These are phyloP conservation scores for Pyrenophora tritici-repentis DNA, from an alignment of 2,329 filamentous ascomycete genomes.

Conservation along the genomic window DNA sequence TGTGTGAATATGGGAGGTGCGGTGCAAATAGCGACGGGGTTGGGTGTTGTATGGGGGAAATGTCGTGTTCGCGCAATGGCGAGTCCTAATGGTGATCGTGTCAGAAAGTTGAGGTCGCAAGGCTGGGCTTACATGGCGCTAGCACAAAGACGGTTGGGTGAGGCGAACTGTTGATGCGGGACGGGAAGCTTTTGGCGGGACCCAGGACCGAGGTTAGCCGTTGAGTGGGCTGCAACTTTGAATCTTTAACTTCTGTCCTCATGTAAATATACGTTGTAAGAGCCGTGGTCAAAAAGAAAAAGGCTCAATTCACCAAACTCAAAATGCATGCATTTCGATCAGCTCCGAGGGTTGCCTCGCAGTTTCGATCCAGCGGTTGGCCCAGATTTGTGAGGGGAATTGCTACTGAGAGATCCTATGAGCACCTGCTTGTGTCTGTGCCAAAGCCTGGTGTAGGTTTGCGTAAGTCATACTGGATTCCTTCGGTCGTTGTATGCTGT, in stretches of 20 bases:
- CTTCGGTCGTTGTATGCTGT: background rate
- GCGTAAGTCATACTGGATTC: slow-evolving; percentile 59
- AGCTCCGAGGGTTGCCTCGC: slow-evolving; percentile 65
- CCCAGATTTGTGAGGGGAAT: slow-evolving; percentile 60
- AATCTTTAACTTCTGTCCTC: background rate
- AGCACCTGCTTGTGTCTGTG: slow-evolving; percentile 79
- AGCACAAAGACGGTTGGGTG: background rate
- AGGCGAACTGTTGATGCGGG: background rate
- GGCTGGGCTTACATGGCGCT: slow-evolving; percentile 26
- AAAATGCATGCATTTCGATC: slow-evolving; percentile 59
- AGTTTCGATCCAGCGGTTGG: slow-evolving; percentile 61
- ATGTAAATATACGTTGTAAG: slow-evolving; percentile 1
- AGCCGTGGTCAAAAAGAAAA: background rate
- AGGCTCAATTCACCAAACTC: slow-evolving; percentile 13
- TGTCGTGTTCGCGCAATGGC: slow-evolving; percentile 2
- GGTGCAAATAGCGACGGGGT: background rate
- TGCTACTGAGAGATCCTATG: slow-evolving; percentile 63
- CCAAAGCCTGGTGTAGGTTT: slow-evolving; percentile 89
- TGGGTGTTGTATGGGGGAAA: slow-evolving; percentile 11
- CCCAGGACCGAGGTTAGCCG: too few relatives aligned
- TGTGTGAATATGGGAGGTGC: background rate
- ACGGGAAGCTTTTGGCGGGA: slow-evolving; percentile 12
- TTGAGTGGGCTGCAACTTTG: too few relatives aligned
- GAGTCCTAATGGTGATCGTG: slow-evolving; percentile 36
- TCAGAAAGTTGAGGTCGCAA: slow-evolving; percentile 32